These are phyloP conservation scores for Gardenia jasminoides DNA, from an alignment of 257 asterid species.

Conservation along the genomic window DNA sequence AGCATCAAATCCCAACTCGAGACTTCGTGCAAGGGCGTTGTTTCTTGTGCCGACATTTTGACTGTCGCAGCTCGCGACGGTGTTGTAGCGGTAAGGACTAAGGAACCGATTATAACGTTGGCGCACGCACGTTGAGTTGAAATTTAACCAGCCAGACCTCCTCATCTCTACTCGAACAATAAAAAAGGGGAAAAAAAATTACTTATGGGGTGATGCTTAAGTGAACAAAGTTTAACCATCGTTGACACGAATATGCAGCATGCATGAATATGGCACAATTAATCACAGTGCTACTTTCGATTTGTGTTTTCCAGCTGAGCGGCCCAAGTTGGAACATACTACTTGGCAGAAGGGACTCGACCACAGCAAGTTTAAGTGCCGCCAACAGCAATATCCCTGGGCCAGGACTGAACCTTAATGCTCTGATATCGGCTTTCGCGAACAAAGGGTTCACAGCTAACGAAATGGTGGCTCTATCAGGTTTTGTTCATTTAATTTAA, in stretches of 20 bases:
- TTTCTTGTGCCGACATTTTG: constrained; percentile 79
- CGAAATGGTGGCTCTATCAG: constrained; percentile 79
- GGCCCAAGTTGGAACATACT: constrained; percentile 69
- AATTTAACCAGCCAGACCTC: too few species aligned
- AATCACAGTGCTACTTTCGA: too few species aligned
- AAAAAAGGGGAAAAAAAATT: too few species aligned
- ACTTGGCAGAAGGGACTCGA: constrained; percentile 69
- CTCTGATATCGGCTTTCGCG: constrained; percentile 54
- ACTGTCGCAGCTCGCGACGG: constrained; percentile 71
- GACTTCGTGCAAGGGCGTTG: constrained; percentile 41
- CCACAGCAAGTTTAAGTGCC: constrained; percentile 47
- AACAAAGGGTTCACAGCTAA: constrained; percentile 56
- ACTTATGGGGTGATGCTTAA: too few species aligned
- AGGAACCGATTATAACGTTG: not conserved
- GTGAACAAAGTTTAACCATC: too few species aligned
- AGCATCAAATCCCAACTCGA: constrained; percentile 61
- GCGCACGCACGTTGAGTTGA: too few species aligned
- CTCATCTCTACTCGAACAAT: too few species aligned
- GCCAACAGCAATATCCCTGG: constrained; percentile 57
- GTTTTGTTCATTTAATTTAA: constrained; percentile 20
- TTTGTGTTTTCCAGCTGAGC: constrained; percentile 27
- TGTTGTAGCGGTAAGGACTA: constrained; percentile 47
- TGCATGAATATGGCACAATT: too few species aligned
- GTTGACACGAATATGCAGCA: too few species aligned
- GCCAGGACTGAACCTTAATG: constrained; percentile 38